Base-by-base conservation (phyloP, 1,284 basidiomycete genomes). In the Anthracocystis walkeri region DNA sequence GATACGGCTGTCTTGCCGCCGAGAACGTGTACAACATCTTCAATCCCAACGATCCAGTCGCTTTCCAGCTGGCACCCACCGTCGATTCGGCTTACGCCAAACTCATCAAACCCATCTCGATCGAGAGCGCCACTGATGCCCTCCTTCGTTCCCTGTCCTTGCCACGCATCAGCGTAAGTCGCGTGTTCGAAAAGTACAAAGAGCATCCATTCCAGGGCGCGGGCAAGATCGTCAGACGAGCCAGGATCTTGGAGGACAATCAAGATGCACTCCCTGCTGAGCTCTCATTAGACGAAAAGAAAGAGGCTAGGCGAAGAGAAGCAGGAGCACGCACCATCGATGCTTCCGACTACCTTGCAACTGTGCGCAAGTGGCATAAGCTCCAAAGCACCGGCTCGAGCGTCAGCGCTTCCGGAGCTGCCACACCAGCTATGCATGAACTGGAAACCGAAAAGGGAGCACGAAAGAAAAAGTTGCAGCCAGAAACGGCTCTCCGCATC, bases 1-100 rank as follows among this genome's bases (percentile, higher is more conserved):
- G 86, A 46, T 88, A 88, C 59, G 89, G 89, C 7, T 89, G 89
- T 76, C 84, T 89, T 76, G 87, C 89, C 0, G 85, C 87, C 10
- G 88, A 89, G 40, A 63, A 84, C 6, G 66, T 87, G 6, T 88
- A 88, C 82, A 89, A 89, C 48, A 54, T 76, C 41, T 87, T 85
- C 65, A 82, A 85, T 49, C 76, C 82, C 8, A 83, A 85, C 5
- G 87, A 87, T 59, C 86, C 87, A 0, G 85, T 87, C 8, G 86
- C 85, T 4, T 86, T 85, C 67, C 77, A 79, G 61, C 78, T 86
- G 10, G 84, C 82, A 41, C 81, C 86, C 3, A 82, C 82, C 10
- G 85, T 86, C 38, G 86, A 87, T 58, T 71, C 75, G 1, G 58
- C 69, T 1, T 86, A 86, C 50, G 80, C 86, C 31, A 82, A 82